A percentile compares a stretch with the other conserved stretches of the same genome.
Conservation (phyloP, 106 monocot species). For the Ottelia alismoides region DNA sequence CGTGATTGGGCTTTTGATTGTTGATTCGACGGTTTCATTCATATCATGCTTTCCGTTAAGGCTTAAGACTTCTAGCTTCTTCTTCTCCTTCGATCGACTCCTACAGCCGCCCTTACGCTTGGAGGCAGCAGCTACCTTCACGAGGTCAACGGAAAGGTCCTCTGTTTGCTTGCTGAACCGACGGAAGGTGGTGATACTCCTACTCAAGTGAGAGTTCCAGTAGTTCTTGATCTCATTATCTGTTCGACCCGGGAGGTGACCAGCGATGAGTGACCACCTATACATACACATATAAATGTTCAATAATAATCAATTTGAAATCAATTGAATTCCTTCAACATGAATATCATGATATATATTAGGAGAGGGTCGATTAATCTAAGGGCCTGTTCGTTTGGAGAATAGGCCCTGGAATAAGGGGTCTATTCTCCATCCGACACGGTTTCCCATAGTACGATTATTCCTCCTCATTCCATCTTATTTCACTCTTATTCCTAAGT, state of each 20-base stretch:
- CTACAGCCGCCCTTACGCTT: constrained; percentile 22
- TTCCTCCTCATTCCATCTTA: too few relatives aligned
- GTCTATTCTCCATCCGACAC: too few relatives aligned
- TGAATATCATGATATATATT: too few relatives aligned
- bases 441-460: too few relatives aligned
- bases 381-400: too few relatives aligned
- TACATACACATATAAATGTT: neutral
- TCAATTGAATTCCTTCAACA: too few relatives aligned
- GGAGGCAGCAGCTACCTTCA: constrained; percentile 3
- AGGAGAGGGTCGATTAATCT: too few relatives aligned
- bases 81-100: constrained; percentile 25
- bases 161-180: neutral
- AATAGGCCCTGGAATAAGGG: too few relatives aligned
- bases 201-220: constrained; percentile 63
- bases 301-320: too few relatives aligned
- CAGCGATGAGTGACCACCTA: constrained; percentile 39
- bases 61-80: neutral
- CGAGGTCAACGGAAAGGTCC: constrained; percentile 10
- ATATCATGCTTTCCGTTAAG: neutral
- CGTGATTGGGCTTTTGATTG: too few relatives aligned
- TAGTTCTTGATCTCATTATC: constrained; percentile 62
- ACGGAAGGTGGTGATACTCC: constrained; percentile 34
- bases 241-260: constrained; percentile 31
- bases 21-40: neutral
- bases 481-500: too few relatives aligned